Evolutionary conservation across 192 early-diverging fungal species (phyloP).

Genomic region (Fimicolochytrium jonesii): DNA sequence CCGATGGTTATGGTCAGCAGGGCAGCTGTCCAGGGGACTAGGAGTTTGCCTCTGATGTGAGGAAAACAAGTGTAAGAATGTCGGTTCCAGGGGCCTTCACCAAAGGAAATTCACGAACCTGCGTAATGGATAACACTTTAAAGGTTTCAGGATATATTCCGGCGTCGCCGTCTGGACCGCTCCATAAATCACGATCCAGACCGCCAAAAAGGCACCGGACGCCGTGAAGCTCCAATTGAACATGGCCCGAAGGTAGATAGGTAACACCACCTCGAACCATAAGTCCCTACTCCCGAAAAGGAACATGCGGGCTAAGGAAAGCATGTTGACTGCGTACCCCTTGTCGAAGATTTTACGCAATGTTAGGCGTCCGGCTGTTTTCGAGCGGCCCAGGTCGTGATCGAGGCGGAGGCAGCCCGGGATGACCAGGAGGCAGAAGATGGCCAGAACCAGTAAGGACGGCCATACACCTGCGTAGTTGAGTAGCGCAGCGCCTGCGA

Average conservation of each 20-base stretch:
- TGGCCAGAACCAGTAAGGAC: constrained; percentile 31
- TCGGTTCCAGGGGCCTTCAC: too few species aligned
- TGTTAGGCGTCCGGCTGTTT: constrained; percentile 4
- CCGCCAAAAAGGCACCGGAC: constrained; percentile 34
- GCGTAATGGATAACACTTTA: constrained; percentile 19
- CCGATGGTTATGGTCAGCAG: constrained; percentile 11
- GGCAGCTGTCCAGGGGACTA: constrained; percentile 28
- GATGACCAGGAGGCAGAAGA: constrained; percentile 3
- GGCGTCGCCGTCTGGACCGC: constrained; percentile 41
- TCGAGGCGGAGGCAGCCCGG: constrained; percentile 23
- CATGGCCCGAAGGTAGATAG: constrained; percentile 1
- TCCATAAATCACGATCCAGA: constrained; percentile 45
- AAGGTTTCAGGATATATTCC: constrained; percentile 20
- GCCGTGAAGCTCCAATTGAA: constrained; percentile 35
- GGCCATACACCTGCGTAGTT: constrained; percentile 28
- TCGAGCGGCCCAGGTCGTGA: constrained; percentile 18
- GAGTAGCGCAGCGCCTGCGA: constrained; percentile 34
- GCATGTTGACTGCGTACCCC: constrained; percentile 18
- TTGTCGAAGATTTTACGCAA: constrained; percentile 28
- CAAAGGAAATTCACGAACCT: constrained; percentile 1
- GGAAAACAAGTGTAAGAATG: neutral
- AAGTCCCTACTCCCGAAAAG: constrained; percentile 42
- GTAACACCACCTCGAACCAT: constrained; percentile 5
- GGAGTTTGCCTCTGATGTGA: constrained; percentile 3
- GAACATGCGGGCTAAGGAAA: constrained; percentile 46